Base-by-base conservation (phyloP, 768 basidiomycete species). In the Chlorophyllum brunneum region DNA sequence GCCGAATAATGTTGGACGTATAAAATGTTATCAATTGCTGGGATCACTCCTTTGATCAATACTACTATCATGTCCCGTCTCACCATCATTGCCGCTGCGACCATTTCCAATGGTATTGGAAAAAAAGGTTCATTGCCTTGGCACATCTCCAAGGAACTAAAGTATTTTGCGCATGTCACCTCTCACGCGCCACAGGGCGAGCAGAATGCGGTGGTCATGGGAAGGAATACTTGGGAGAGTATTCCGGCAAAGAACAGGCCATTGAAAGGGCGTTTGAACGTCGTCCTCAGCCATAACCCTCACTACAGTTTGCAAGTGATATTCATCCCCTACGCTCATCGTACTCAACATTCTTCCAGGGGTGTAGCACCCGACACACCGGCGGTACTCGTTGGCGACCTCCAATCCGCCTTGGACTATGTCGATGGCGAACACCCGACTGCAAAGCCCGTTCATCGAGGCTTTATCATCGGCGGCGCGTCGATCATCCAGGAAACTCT, bases 151-250 rank as follows among this genome's bases (percentile, higher is more conserved):
- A 81, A 79, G 52, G 97, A 99, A 65, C 85, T 98, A 80, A 83
- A 86, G 45, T 97, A 95, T 68, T 99, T 99, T 65, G 84, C 86
- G n/a, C 76, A 79, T 48, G 84, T 86, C 64, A 90, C 90, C 27
- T 80, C 81, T 5, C 70, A 66, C 33, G 79, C 83, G 27, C 81
- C 83, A 5, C 68, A 75, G 31, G 77, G 73, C 5, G 64, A 61
- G 39, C 70, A 65, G 53, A 98, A 98, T 68, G 82, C 80, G 1
- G 86, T 98, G 16, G 72, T 98, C 50, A 98, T 99, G 95, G 97
- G 97, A 10, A 79, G 95, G 51, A 93, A 90, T 62, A 95, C 94
- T 11, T 99, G 97, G 97, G 93, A 98, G 70, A 91, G 91, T 65
- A 98, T 99, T 49, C 95, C 97, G 6, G 57, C 63, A 16, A 89